Percentiles rank a stretch among this genome's conserved stretches.
These are phyloP conservation scores for Blastocystis sp. DNA, from an alignment of 352 stramenopile genomes.

Conservation along the genomic window DNA sequence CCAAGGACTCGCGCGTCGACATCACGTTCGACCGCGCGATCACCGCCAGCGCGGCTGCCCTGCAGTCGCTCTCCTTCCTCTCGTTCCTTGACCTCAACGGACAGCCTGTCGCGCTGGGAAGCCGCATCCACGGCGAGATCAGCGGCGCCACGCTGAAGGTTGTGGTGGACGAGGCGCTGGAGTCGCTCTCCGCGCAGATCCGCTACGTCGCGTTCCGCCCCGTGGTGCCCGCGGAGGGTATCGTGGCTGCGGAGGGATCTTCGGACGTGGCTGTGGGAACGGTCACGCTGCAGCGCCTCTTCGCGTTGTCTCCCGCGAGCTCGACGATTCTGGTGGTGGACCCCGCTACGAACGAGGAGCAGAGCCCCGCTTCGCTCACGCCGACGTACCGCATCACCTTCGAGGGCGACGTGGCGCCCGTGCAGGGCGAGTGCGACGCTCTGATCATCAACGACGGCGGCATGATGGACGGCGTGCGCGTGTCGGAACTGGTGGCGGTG, in stretches of 20 bases:
- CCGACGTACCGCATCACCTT: constrained; percentile 3
- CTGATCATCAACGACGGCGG: not conserved
- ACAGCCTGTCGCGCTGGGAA: not conserved
- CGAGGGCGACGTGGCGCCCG: not conserved
- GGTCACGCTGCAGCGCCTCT: not conserved
- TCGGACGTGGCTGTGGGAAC: not conserved
- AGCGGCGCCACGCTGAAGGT: not conserved
- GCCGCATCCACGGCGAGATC: constrained; percentile 10
- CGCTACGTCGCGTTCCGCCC: not conserved
- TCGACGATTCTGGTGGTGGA: not conserved
- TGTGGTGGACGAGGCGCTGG: constrained; percentile 6
- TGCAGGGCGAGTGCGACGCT: not conserved
- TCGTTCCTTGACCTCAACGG: not conserved
- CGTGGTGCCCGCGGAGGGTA: not conserved
- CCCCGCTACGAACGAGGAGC: not conserved
- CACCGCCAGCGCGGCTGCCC: not conserved
- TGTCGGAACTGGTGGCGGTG: not conserved
- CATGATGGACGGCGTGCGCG: not conserved
- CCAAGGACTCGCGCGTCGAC: not conserved
- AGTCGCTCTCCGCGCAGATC: not conserved
- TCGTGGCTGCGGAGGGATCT: not conserved
- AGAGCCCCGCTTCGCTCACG: not conserved
- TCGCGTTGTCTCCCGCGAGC: not conserved
- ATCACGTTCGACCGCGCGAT: constrained; percentile 11
- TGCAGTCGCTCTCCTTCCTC: not conserved